Evolutionary conservation across 148 eudicot species (phyloP).

Genomic region (Amaranthus hypochondriacus): DNA sequence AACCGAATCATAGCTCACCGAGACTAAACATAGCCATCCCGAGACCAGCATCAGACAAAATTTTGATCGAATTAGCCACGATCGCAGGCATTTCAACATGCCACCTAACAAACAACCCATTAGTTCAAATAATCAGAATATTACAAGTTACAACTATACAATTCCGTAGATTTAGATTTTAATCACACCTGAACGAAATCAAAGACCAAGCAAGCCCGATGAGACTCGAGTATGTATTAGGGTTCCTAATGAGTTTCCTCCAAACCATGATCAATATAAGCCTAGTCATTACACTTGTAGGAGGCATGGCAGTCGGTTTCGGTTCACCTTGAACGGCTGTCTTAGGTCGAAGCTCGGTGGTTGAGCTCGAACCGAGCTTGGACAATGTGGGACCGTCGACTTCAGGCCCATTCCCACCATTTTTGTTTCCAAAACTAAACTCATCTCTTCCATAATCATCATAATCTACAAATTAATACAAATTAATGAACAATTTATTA

Average conservation of each 20-base stretch:
- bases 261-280: slow-evolving; percentile 83
- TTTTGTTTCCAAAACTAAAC: slow-evolving; percentile 59
- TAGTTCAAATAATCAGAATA: too few relatives aligned
- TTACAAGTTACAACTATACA: too few relatives aligned
- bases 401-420: slow-evolving; percentile 36
- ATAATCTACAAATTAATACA: slow-evolving; percentile 45
- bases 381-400: slow-evolving; percentile 65
- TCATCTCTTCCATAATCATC: slow-evolving; percentile 74
- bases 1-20: slow-evolving; percentile 32
- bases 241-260: slow-evolving; percentile 77
- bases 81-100: slow-evolving; percentile 71
- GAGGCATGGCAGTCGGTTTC: slow-evolving; percentile 63
- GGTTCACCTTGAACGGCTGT: slow-evolving; percentile 26
- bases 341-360: slow-evolving; percentile 76
- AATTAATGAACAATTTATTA: background rate
- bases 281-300: slow-evolving; percentile 75
- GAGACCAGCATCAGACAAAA: slow-evolving; percentile 76
- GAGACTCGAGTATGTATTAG: slow-evolving; percentile 78
- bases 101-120: slow-evolving; percentile 33
- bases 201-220: slow-evolving; percentile 79
- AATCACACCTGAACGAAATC: slow-evolving; percentile 56
- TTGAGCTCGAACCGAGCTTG: slow-evolving; percentile 77
- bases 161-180: too few relatives aligned
- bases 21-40: slow-evolving; percentile 96
- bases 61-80: slow-evolving; percentile 57